Evolutionary conservation across 2,329 filamentous ascomycete genomes (phyloP).

Genomic region (Fusarium protoensiforme): DNA sequence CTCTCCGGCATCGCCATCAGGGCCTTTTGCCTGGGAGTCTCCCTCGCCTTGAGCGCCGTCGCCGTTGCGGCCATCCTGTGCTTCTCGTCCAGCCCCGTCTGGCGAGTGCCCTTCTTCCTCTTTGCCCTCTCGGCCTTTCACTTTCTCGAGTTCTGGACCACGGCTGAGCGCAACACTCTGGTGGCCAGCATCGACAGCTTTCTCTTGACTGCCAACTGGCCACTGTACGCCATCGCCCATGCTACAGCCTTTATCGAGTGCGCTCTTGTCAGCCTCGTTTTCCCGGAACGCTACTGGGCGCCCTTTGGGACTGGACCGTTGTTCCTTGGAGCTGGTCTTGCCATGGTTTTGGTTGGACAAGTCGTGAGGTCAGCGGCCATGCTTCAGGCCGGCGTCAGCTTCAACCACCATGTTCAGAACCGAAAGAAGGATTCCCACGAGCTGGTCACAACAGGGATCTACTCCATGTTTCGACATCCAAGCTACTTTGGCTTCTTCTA

Average conservation of each 20-base stretch:
- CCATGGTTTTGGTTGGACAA: conserved; percentile 77
- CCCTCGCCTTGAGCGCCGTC: conserved; percentile 52
- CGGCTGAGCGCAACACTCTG: conserved; percentile 83
- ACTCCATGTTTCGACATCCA: conserved; percentile 81
- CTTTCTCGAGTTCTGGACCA: conserved; percentile 96
- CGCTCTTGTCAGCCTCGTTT: conserved; percentile 67
- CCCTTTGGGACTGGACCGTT: conserved; percentile 56
- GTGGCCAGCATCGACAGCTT: conserved; percentile 80
- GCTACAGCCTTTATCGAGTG: conserved; percentile 79
- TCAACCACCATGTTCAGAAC: conserved; percentile 88
- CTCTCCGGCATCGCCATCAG: conserved; percentile 69
- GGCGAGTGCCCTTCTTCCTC: conserved; percentile 75
- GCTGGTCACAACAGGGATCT: conserved; percentile 87
- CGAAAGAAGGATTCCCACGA: conserved; percentile 75
- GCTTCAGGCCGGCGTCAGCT: conserved; percentile 87
- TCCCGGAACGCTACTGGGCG: conserved; percentile 61
- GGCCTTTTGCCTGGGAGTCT: conserved; percentile 64
- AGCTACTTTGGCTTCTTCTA: conserved; percentile 99
- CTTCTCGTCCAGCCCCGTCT: conserved; percentile 59
- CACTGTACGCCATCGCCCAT: conserved; percentile 86
- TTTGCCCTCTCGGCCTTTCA: conserved; percentile 82
- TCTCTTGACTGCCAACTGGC: conserved; percentile 86
- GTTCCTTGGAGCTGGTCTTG: conserved; percentile 67
- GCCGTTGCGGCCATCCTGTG: conserved; percentile 47
- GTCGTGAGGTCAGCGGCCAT: conserved; percentile 83